Percentiles rank a stretch among this genome's conserved stretches.
Evolutionary conservation across 1,139 yeast species (phyloP).

Genomic region (Pichia sp.): DNA sequence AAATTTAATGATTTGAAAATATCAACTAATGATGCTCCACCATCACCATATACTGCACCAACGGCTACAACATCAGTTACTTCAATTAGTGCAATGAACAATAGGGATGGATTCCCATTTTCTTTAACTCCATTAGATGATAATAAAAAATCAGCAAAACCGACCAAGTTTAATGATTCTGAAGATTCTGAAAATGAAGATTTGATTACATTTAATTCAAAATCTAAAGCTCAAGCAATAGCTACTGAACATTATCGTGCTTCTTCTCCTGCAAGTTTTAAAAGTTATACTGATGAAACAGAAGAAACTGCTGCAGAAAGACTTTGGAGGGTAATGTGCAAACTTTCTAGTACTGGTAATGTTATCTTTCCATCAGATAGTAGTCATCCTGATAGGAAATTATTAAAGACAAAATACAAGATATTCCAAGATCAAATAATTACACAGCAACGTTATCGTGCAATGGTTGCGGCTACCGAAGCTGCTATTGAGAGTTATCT

Average conservation of each 20-base stretch:
- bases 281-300: not conserved
- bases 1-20: not conserved
- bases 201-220: constrained; percentile 55
- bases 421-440: constrained; percentile 83
- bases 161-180: not conserved
- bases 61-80: constrained; percentile 58
- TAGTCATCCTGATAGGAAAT: constrained; percentile 56
- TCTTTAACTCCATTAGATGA: constrained; percentile 41
- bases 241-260: not conserved
- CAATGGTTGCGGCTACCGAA: constrained; percentile 57
- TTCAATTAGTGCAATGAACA: constrained; percentile 50
- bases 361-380: constrained; percentile 62
- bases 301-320: constrained; percentile 42
- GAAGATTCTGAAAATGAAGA: constrained; percentile 39
- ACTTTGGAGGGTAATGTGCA: constrained; percentile 82
- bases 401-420: constrained; percentile 71
- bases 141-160: constrained; percentile 33
- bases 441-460: constrained; percentile 71
- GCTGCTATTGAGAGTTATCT: constrained; percentile 4
- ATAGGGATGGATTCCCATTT: constrained; percentile 47
- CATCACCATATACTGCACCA: constrained; percentile 73
- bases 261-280: not conserved
- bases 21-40: constrained; percentile 27
- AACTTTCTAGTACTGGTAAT: constrained; percentile 76
- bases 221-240: constrained; percentile 30